phyloP scores from a whole-genome alignment of 23 red algal species.

The Gracilariopsis chorda region DNA sequence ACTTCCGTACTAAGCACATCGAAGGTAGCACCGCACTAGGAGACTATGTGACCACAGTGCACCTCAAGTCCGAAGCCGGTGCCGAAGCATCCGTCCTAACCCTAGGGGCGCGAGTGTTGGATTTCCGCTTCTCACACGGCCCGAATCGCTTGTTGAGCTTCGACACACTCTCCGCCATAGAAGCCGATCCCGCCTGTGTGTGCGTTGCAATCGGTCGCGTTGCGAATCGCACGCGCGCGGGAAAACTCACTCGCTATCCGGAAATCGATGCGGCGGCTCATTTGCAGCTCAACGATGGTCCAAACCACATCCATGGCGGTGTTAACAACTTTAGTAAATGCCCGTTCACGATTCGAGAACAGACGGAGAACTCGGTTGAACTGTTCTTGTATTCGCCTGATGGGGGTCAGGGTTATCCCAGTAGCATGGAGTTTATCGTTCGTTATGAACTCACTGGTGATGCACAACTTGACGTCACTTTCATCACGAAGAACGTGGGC shows the following conservation, averaged over 20 bases:
- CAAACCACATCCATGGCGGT: constrained; percentile 68
- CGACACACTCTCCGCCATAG: constrained; percentile 33
- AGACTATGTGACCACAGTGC: constrained; percentile 45
- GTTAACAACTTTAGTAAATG: constrained; percentile 34
- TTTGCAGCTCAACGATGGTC: constrained; percentile 44
- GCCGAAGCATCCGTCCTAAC: constrained; percentile 57
- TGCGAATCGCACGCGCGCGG: constrained; percentile 70
- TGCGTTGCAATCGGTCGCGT: constrained; percentile 65
- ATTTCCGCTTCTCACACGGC: constrained; percentile 50
- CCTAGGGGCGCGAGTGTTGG: constrained; percentile 61
- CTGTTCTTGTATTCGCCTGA: constrained; percentile 49
- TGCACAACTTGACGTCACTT: constrained; percentile 20
- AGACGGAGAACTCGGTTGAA: constrained; percentile 22
- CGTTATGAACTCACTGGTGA: constrained; percentile 48
- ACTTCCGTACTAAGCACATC: constrained; percentile 22
- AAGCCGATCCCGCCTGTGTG: constrained; percentile 36
- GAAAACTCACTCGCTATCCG: not conserved
- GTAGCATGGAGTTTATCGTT: constrained; percentile 30
- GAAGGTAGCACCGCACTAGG: constrained; percentile 8
- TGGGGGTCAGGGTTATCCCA: constrained; percentile 67
- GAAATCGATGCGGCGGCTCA: not conserved
- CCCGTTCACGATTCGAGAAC: constrained; percentile 13
- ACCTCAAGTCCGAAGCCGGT: constrained; percentile 48
- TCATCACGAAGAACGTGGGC: constrained; percentile 31
- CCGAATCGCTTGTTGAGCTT: constrained; percentile 9